Evolutionary conservation across 768 basidiomycete genomes (phyloP).

Genomic region (Leccinum imitatum): DNA sequence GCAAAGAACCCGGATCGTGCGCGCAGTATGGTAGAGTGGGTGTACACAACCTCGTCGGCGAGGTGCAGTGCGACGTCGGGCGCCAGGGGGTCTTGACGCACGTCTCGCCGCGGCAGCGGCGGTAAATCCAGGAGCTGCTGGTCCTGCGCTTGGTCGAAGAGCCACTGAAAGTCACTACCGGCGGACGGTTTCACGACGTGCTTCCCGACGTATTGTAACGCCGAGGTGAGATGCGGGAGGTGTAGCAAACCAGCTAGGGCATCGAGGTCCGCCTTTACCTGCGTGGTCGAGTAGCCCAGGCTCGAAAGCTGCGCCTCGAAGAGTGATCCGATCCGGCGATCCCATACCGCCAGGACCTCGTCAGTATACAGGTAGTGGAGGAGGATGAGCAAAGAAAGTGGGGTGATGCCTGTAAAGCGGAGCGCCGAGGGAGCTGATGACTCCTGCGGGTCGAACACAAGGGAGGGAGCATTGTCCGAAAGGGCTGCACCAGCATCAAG

Average conservation of each 20-base stretch:
- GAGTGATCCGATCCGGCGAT: constrained; percentile 56
- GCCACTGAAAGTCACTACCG: constrained; percentile 43
- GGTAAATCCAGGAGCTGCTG: constrained; percentile 1
- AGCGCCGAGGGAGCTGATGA: constrained; percentile 6
- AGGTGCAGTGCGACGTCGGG: constrained; percentile 76
- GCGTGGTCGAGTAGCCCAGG: constrained; percentile 42
- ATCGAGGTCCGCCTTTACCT: constrained; percentile 64
- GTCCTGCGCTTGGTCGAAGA: constrained; percentile 40
- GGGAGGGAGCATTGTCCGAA: constrained; percentile 28
- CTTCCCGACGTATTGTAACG: constrained; percentile 64
- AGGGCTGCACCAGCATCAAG: constrained; percentile 37
- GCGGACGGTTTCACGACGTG: constrained; percentile 49
- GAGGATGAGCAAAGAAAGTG: constrained; percentile 70
- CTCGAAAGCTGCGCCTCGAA: constrained; percentile 41
- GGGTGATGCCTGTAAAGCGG: constrained; percentile 53
- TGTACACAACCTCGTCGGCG: constrained; percentile 60
- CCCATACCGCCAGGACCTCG: constrained; percentile 80
- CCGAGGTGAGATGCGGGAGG: constrained; percentile 51
- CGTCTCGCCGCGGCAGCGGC: constrained; percentile 7
- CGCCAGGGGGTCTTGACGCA: constrained; percentile 32
- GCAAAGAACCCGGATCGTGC: constrained; percentile 83
- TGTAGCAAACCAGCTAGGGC: constrained; percentile 56
- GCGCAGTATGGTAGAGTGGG: constrained; percentile 76
- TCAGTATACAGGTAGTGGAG: constrained; percentile 90
- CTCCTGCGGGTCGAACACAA: constrained; percentile 25